Evolutionary conservation across 805 yeast genomes (phyloP).

Genomic region (Wilhelminamyces savonicus): DNA sequence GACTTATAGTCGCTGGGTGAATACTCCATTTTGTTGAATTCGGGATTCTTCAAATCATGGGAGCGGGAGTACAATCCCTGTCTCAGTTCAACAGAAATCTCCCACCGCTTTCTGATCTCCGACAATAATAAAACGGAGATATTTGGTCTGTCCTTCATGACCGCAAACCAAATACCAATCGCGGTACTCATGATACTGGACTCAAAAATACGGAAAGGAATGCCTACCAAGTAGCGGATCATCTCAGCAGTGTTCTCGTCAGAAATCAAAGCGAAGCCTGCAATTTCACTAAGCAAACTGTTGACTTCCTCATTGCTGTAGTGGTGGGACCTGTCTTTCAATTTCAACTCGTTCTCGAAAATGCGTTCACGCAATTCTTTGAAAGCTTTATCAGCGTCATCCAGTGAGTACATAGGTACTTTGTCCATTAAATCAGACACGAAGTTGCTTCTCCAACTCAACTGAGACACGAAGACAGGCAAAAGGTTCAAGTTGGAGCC

Average conservation of each 20-base stretch:
- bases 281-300: conserved; percentile 40
- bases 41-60: conserved; percentile 53
- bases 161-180: conserved; percentile 73
- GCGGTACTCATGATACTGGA: conserved; percentile 56
- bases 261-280: conserved; percentile 29
- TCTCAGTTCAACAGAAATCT: conserved; percentile 48
- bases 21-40: conserved; percentile 76
- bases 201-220: conserved; percentile 69
- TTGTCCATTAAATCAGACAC: conserved; percentile 27
- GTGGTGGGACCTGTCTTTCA: conserved; percentile 1
- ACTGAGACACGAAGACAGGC: conserved; percentile 71
- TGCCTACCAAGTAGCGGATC: conserved; percentile 46
- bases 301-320: conserved; percentile 23
- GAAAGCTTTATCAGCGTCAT: conserved; percentile 22
- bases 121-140: conserved; percentile 55
- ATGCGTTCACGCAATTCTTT: conserved; percentile 4
- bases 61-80: conserved; percentile 60
- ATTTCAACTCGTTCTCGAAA: neutral
- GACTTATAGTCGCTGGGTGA: conserved; percentile 69
- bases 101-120: conserved; percentile 68
- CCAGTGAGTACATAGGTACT: conserved; percentile 18
- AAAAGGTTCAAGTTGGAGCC: conserved; percentile 49
- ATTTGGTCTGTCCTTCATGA: conserved; percentile 60
- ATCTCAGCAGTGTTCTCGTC: conserved; percentile 40
- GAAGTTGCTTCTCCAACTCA: conserved; percentile 57